Evolutionary conservation across 805 yeast species (phyloP), one percentile per base, ranked within the genome.

Genomic region (Candida xiaguanensis): DNA sequence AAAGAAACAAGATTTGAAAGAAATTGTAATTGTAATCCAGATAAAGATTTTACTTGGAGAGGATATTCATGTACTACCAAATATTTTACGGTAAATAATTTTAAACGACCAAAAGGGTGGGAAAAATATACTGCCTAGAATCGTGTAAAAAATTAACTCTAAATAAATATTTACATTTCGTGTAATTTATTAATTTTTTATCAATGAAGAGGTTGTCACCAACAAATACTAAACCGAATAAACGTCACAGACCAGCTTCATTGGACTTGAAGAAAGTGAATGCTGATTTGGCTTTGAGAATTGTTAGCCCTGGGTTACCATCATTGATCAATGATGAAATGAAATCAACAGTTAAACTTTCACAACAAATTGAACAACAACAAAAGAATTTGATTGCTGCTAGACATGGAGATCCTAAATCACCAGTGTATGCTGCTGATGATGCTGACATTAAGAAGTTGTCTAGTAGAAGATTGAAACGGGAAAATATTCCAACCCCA

Each of bases 41-140:
- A 67, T 13, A 77, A 80, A 6, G 95, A 85, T 63, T 81, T 85
- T 67, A 81, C 91, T 17, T 85, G 85, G 82, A 75, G 72, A 52
- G 79, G 74, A 17, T 85, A 81, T 59, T 80, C 87, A 8, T 85
- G 95, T 67, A 77, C 85, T 26, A 67, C 75, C 48, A 77, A 77
- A 57, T 85, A 65, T 64, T 80, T 69, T 65, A 72, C 74, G 15
- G 63, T 79, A 34, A 70, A 72, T 50, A 73, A 74, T 36, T 52
- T 80, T 50, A 59, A 67, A 45, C 82, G 81, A 64, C 88, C 87
- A 40, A 61, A 60, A 34, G 85, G 84, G 13, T 85, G 91, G 91
- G 82, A 80, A 57, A 67, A 71, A 47, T 79, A 74, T 46, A 56
- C 74, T 38, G 65, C 65, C 48, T 74, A 53, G 34, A 24, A 11